Evolutionary conservation across 805 yeast genomes (phyloP).

Genomic region (Vanderwaltozyma tropicalis): DNA sequence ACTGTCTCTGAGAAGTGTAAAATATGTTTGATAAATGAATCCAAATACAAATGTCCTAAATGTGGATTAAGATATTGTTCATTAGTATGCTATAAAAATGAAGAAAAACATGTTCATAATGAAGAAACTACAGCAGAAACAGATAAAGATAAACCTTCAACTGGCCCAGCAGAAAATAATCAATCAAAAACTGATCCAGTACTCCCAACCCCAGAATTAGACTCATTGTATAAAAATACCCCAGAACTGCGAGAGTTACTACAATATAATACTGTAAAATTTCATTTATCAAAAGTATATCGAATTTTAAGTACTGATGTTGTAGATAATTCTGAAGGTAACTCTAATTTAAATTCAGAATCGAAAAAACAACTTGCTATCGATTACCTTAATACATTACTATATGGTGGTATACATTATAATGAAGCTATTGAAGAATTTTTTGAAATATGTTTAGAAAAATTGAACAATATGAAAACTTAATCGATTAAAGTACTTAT

Average conservation of each 20-base stretch:
- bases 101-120: conserved; percentile 26
- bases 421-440: conserved; percentile 59
- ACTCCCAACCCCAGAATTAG: conserved; percentile 14
- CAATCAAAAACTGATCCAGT: background rate
- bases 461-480: conserved; percentile 3
- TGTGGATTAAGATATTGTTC: conserved; percentile 44
- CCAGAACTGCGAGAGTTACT: conserved; percentile 36
- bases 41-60: conserved; percentile 41
- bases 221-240: conserved; percentile 30
- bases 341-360: conserved; percentile 18
- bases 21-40: conserved; percentile 25
- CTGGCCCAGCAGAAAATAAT: background rate
- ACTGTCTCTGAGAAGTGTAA: conserved; percentile 18
- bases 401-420: conserved; percentile 50
- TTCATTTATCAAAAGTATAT: conserved; percentile 42
- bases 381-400: conserved; percentile 44
- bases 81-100: conserved; percentile 41
- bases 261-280: conserved; percentile 37
- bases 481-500: background rate
- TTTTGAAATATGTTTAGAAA: conserved; percentile 26
- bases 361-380: conserved; percentile 43
- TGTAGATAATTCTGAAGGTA: conserved; percentile 9
- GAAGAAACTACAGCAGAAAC: conserved; percentile 1
- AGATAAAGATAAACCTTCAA: background rate
- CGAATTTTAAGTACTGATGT: conserved; percentile 32